Percentiles rank a stretch among this genome's conserved stretches.
These are phyloP conservation scores for Penicillium egyptiacum DNA, from an alignment of 495 filamentous ascomycete genomes.

Conservation along the genomic window DNA sequence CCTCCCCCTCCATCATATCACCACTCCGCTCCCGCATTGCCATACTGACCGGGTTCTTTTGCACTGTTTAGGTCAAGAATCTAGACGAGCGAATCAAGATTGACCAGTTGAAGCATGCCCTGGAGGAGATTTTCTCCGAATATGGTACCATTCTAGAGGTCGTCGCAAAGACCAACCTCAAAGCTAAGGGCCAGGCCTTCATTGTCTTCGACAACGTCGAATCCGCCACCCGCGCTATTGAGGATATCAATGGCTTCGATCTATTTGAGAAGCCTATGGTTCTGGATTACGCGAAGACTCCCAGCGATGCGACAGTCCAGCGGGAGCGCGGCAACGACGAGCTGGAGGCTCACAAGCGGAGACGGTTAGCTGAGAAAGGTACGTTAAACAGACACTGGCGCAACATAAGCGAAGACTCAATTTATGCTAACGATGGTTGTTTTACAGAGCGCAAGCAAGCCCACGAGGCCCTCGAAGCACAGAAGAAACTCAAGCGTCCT, in stretches of 20 bases:
- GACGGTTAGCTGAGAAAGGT: slow-evolving; percentile 90
- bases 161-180: slow-evolving; percentile 87
- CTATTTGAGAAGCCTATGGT: slow-evolving; percentile 93
- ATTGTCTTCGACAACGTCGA: slow-evolving; percentile 84
- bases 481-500: slow-evolving; percentile 79
- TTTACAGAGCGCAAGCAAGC: slow-evolving; percentile 85
- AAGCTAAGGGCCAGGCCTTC: slow-evolving; percentile 95
- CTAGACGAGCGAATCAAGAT: slow-evolving; percentile 91
- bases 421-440: slow-evolving; percentile 9
- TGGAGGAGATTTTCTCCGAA: slow-evolving; percentile 80
- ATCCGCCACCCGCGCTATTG: slow-evolving; percentile 74
- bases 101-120: slow-evolving; percentile 69
- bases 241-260: slow-evolving; percentile 91
- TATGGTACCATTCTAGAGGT: slow-evolving; percentile 91
- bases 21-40: slow-evolving; percentile 12
- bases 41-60: slow-evolving; percentile 20
- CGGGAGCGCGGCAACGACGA: slow-evolving; percentile 70
- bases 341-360: slow-evolving; percentile 84
- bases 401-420: background rate
- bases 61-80: slow-evolving; percentile 67
- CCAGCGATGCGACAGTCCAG: slow-evolving; percentile 85
- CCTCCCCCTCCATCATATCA: slow-evolving; percentile 20
- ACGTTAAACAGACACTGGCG: slow-evolving; percentile 22
- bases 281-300: slow-evolving; percentile 78
- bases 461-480: slow-evolving; percentile 73